phyloP scores from a whole-genome alignment of 495 filamentous ascomycete species.

The Amphirosellinia nigrospora region DNA sequence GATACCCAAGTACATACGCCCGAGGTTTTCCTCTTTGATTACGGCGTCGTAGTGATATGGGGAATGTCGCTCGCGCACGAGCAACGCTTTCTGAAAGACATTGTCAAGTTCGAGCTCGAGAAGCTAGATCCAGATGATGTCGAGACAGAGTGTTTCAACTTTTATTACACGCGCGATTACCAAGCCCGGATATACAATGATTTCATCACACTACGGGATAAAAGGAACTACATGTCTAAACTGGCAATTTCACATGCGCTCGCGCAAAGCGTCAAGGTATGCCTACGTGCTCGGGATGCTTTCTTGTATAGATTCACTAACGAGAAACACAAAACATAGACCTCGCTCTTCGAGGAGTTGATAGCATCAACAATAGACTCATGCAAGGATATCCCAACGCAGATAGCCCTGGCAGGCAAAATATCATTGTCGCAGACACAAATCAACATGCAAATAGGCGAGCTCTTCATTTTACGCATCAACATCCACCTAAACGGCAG shows the following conservation, averaged over 20 bases:
- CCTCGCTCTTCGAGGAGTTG: slow-evolving; percentile 95
- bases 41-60: slow-evolving; percentile 99
- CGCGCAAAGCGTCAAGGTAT: slow-evolving; percentile 88
- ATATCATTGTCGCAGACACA: slow-evolving; percentile 80
- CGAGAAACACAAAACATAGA: slow-evolving; percentile 53
- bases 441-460: slow-evolving; percentile 98
- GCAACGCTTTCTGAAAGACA: slow-evolving; percentile 85
- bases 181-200: slow-evolving; percentile 99
- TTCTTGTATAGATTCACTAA: not conserved
- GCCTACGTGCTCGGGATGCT: not conserved
- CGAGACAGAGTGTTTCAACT: slow-evolving; percentile 97
- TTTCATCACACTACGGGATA: slow-evolving; percentile 92
- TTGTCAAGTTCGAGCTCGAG: slow-evolving; percentile 92
- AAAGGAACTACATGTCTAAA: slow-evolving; percentile 96
- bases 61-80: slow-evolving; percentile 90
- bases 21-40: slow-evolving; percentile 95
- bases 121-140: slow-evolving; percentile 86
- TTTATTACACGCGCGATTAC: slow-evolving; percentile 97
- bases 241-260: slow-evolving; percentile 94
- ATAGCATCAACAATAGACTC: slow-evolving; percentile 90
- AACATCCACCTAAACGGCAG: slow-evolving; percentile 97
- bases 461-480: slow-evolving; percentile 95
- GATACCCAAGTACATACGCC: slow-evolving; percentile 85
- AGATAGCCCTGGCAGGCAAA: slow-evolving; percentile 89
- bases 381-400: slow-evolving; percentile 86